Evolutionary conservation across 371 early-diverging fungal species (phyloP).

Genomic region (Choanephora cucurbitarum): DNA sequence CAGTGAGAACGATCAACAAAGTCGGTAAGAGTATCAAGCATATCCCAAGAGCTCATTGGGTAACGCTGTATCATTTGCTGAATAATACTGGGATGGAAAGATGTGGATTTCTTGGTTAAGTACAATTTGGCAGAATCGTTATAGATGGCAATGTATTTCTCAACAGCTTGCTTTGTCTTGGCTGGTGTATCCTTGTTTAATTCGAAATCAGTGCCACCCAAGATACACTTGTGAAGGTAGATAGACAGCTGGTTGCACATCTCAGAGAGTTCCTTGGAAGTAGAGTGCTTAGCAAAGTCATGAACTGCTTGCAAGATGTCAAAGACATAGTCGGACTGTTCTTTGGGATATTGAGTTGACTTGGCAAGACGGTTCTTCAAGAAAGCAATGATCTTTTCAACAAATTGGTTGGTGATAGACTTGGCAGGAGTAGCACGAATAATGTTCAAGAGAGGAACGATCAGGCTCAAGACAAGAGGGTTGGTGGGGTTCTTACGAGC

Average conservation of each 20-base stretch:
- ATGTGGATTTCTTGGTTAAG: slow-evolving; percentile 70
- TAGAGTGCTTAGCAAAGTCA: slow-evolving; percentile 62
- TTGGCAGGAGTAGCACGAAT: slow-evolving; percentile 55
- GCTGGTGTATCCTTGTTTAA: slow-evolving; percentile 33
- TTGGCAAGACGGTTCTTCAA: slow-evolving; percentile 66
- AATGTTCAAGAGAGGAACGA: slow-evolving; percentile 70
- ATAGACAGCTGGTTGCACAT: slow-evolving; percentile 53
- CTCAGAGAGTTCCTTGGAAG: slow-evolving; percentile 47
- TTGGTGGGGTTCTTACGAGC: slow-evolving; percentile 68
- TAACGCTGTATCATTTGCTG: slow-evolving; percentile 63
- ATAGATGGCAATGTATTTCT: slow-evolving; percentile 46
- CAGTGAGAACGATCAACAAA: slow-evolving; percentile 55
- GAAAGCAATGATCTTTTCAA: slow-evolving; percentile 65
- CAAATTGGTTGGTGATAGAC: slow-evolving; percentile 65
- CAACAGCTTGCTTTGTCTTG: slow-evolving; percentile 33
- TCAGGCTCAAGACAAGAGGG: slow-evolving; percentile 70
- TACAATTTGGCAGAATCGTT: slow-evolving; percentile 60
- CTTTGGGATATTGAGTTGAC: slow-evolving; percentile 63
- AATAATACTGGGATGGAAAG: slow-evolving; percentile 66
- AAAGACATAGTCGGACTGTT: slow-evolving; percentile 55
- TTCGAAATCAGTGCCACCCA: slow-evolving; percentile 55
- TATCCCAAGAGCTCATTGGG: slow-evolving; percentile 63
- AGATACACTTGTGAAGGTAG: slow-evolving; percentile 57
- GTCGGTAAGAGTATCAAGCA: slow-evolving; percentile 54
- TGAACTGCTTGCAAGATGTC: slow-evolving; percentile 69